A percentile compares a stretch with the other conserved stretches of the same genome.
phyloP scores from a whole-genome alignment of 2,329 filamentous ascomycete species.

The Xylariaceae sp. region DNA sequence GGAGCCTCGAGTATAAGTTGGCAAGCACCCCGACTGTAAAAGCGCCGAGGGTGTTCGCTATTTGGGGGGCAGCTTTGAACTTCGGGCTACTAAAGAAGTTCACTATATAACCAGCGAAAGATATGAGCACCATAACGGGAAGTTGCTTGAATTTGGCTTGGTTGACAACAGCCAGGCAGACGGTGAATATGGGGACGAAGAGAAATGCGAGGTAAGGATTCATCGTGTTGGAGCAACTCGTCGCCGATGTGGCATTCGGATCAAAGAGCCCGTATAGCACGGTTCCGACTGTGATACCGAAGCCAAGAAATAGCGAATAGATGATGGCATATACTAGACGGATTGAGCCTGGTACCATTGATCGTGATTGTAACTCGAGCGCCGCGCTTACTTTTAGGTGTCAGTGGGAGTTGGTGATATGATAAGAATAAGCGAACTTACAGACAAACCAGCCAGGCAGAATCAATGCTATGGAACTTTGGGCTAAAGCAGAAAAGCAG shows the following conservation, averaged over 20 bases:
- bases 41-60: conserved; percentile 78
- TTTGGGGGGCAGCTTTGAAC: conserved; percentile 74
- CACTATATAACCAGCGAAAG: conserved; percentile 75
- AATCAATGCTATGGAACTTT: conserved; percentile 78
- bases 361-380: conserved; percentile 72
- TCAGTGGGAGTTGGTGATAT: conserved; percentile 1
- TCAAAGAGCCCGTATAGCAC: conserved; percentile 54
- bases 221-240: conserved; percentile 39
- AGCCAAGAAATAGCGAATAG: conserved; percentile 75
- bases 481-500: conserved; percentile 74
- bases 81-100: conserved; percentile 74
- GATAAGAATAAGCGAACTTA: conserved; percentile 27
- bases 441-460: conserved; percentile 66
- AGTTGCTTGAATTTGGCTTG: conserved; percentile 83
- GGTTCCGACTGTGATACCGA: conserved; percentile 65
- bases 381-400: conserved; percentile 40
- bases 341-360: conserved; percentile 73
- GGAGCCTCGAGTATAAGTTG: conserved; percentile 73
- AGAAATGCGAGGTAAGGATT: conserved; percentile 61
- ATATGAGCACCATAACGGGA: conserved; percentile 77
- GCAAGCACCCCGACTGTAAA: conserved; percentile 78
- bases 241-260: conserved; percentile 48
- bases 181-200: conserved; percentile 76
- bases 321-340: conserved; percentile 78
- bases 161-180: conserved; percentile 78